A percentile compares a stretch with the other conserved stretches of the same genome.
Evolutionary conservation across 805 yeast genomes (phyloP).

Genomic region (Pichia nakasei): DNA sequence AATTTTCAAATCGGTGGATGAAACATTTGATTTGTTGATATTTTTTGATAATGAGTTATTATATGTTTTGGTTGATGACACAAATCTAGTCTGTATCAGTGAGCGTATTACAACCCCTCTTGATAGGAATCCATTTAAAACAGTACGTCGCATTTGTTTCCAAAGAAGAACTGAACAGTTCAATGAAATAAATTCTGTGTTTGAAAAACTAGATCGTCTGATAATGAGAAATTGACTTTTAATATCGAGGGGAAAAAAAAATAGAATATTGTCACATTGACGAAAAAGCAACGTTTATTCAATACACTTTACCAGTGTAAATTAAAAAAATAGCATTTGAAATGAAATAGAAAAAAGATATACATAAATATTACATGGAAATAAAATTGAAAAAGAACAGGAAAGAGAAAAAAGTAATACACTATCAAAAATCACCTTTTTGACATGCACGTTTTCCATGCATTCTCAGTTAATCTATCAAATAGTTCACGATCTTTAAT

Average conservation of each 20-base stretch:
- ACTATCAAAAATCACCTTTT: neutral
- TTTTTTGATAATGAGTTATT: too few species aligned
- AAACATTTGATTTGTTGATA: too few species aligned
- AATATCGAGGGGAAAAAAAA: too few species aligned
- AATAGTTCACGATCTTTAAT: slow-evolving; percentile 14
- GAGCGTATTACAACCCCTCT: neutral
- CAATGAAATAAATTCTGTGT: too few species aligned
- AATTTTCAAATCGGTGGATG: neutral
- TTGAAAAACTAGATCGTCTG: too few species aligned
- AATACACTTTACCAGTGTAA: too few species aligned
- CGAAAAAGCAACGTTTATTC: too few species aligned
- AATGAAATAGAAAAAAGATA: neutral
- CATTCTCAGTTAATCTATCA: slow-evolving; percentile 13
- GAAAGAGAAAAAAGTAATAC: neutral
- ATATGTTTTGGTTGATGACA: neutral
- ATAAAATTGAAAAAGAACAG: neutral
- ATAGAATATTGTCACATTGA: too few species aligned
- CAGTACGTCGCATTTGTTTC: neutral
- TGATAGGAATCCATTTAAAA: neutral
- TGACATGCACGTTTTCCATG: slow-evolving; percentile 15
- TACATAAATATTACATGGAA: neutral
- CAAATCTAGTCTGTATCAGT: neutral
- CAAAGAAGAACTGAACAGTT: too few species aligned
- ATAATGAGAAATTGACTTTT: too few species aligned
- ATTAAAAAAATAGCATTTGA: too few species aligned